Evolutionary conservation across 2,329 filamentous ascomycete genomes (phyloP), one percentile per base, ranked within the genome.

Genomic region (Emmonsiellopsis sp.): DNA sequence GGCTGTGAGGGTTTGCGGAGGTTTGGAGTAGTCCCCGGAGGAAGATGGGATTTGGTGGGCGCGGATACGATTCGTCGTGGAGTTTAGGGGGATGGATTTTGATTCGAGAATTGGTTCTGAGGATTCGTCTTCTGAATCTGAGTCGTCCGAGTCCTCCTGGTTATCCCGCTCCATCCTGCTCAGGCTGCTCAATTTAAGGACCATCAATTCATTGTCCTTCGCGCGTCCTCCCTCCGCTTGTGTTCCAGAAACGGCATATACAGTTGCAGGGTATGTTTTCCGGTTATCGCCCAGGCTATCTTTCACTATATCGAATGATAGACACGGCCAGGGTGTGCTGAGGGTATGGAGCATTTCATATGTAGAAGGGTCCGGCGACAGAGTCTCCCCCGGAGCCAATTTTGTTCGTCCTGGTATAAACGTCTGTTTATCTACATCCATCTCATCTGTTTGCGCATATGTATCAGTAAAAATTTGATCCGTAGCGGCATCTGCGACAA

Each of bases 281-380:
- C 93, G 86, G 70, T 89, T 84, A 67, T 95, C 86, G 60, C 93
- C 93, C 14, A 98, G 80, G 51, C 79, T 78, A 72, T 98, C 93
- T 62, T 80, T 85, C 57, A 98, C 73, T 56, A 98, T 86, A 68
- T 97, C 93, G 71, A 96, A 95, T 2, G 92, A 97, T 13, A 98
- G 80, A 68, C 93, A 98, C 2, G 93, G 93, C 93, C 93, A 98
- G 1, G 90, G 90, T 6, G 91, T 91, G 70, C 87, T 93, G 58
- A 98, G 81, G 57, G 84, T 89, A 77, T 98, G 93, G 55, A 98
- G 83, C 90, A 98, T 94, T 69, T 96, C 87, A 75, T 98, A 98
- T 5, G 92, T 92, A n/a, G 87, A 88, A 55, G 88, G 79, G 71
- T 98, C 93, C 11, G 93, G 92, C 3, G 90, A 84, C 53, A 98